Percentiles rank a stretch among this genome's conserved stretches.
phyloP scores from a whole-genome alignment of 2,329 filamentous ascomycete species.

The Pseudodiploospora longispora region DNA sequence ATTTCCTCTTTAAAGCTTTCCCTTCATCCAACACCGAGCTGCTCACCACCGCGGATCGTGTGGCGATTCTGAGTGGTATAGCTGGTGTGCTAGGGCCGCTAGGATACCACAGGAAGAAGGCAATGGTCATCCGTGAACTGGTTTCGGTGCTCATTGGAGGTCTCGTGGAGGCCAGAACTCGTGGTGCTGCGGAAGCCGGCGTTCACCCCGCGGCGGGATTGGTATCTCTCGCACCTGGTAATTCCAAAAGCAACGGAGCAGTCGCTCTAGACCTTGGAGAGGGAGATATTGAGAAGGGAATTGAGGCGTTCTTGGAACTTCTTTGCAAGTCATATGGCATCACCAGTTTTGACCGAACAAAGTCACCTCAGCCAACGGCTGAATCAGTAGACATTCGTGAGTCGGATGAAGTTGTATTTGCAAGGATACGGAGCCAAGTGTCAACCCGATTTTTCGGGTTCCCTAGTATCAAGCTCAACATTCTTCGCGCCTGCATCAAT shows the following conservation, averaged over 20 bases:
- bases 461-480: conserved; percentile 70
- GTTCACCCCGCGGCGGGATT: conserved; percentile 89
- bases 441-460: conserved; percentile 65
- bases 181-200: conserved; percentile 90
- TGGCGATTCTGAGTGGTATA: conserved; percentile 76
- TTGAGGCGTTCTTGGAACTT: conserved; percentile 54
- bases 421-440: conserved; percentile 53
- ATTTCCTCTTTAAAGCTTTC: conserved; percentile 60
- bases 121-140: conserved; percentile 79
- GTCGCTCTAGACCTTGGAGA: conserved; percentile 54
- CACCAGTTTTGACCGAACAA: conserved; percentile 38
- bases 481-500: conserved; percentile 82
- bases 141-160: conserved; percentile 75
- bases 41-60: conserved; percentile 66
- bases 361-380: conserved; percentile 16
- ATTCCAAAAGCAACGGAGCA: conserved; percentile 40
- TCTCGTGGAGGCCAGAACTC: conserved; percentile 81
- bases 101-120: conserved; percentile 81
- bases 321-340: conserved; percentile 58
- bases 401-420: conserved; percentile 43
- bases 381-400: conserved; percentile 27
- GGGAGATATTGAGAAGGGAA: conserved; percentile 56
- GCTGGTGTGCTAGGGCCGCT: conserved; percentile 75
- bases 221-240: conserved; percentile 56
- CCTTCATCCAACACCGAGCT: conserved; percentile 58